Conservation (phyloP, 2,329 filamentous ascomycete species). For the Botryotinia globosa region DNA sequence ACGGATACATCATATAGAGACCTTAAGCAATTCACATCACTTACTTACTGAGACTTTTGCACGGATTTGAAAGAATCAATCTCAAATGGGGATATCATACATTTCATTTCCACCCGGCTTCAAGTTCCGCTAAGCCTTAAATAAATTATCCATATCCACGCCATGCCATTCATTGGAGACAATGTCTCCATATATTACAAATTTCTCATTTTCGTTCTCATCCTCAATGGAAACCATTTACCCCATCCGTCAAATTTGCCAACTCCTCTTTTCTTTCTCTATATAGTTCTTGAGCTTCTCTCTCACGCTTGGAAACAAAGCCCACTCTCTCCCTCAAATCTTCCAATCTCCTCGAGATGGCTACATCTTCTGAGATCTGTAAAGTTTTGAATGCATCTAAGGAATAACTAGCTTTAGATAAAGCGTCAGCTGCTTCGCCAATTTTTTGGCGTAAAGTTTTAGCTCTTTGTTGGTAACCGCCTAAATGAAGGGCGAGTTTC, state of each 20-base stretch:
- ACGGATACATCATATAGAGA: not conserved
- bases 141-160: not conserved
- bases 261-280: conserved; percentile 75
- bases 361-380: conserved; percentile 75
- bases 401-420: conserved; percentile 70
- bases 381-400: conserved; percentile 73
- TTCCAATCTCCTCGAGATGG: conserved; percentile 69
- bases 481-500: conserved; percentile 82
- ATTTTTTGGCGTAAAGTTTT: conserved; percentile 81
- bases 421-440: conserved; percentile 66
- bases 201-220: not conserved
- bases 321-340: conserved; percentile 77
- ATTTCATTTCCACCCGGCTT: not conserved
- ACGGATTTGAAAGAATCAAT: not conserved
- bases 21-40: not conserved
- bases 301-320: conserved; percentile 75
- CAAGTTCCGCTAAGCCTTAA: not conserved
- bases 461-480: conserved; percentile 84
- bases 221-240: conserved; percentile 23
- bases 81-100: not conserved
- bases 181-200: conserved; percentile 14
- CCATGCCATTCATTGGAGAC: not conserved
- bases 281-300: conserved; percentile 88
- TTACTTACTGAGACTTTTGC: not conserved
- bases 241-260: conserved; percentile 50